phyloP scores from a whole-genome alignment of 768 basidiomycete species.

The Pisolithus tinctorius region DNA sequence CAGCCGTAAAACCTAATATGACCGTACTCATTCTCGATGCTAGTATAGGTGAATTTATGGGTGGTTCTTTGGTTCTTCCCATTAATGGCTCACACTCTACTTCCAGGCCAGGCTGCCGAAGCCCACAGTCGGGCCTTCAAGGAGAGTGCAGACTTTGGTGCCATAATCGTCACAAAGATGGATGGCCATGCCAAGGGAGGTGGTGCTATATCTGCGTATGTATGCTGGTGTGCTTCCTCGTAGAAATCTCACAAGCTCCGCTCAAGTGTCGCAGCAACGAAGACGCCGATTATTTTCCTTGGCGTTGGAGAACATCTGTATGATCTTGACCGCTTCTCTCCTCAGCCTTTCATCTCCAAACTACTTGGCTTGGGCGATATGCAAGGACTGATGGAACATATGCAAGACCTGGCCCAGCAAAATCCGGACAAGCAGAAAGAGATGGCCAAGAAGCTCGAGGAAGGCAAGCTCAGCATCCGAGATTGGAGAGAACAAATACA shows the following conservation, averaged over 20 bases:
- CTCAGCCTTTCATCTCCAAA: constrained; percentile 96
- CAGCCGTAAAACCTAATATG: constrained; percentile 93
- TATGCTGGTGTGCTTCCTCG: constrained; percentile 7
- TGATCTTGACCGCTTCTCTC: constrained; percentile 92
- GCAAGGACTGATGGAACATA: constrained; percentile 96
- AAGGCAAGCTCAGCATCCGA: constrained; percentile 93
- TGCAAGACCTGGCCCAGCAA: constrained; percentile 91
- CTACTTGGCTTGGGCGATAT: constrained; percentile 93
- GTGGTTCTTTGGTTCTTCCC: neutral
- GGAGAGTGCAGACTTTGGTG: constrained; percentile 94
- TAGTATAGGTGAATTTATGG: constrained; percentile 68
- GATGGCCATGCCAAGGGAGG: constrained; percentile 99
- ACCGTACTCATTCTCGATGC: constrained; percentile 94
- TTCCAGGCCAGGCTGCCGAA: constrained; percentile 90
- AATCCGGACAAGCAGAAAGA: constrained; percentile 97
- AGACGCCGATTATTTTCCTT: constrained; percentile 97
- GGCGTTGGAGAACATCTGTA: constrained; percentile 98
- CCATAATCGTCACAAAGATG: constrained; percentile 99
- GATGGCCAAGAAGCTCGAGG: constrained; percentile 95
- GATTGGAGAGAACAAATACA: constrained; percentile 98
- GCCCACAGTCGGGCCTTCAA: constrained; percentile 96
- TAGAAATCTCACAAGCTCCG: constrained; percentile 7
- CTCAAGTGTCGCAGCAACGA: constrained; percentile 90
- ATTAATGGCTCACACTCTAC: neutral
- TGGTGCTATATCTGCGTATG: constrained; percentile 97